Evolutionary conservation across 257 asterid species (phyloP).

Genomic region (Dorcoceras hygrometricum): DNA sequence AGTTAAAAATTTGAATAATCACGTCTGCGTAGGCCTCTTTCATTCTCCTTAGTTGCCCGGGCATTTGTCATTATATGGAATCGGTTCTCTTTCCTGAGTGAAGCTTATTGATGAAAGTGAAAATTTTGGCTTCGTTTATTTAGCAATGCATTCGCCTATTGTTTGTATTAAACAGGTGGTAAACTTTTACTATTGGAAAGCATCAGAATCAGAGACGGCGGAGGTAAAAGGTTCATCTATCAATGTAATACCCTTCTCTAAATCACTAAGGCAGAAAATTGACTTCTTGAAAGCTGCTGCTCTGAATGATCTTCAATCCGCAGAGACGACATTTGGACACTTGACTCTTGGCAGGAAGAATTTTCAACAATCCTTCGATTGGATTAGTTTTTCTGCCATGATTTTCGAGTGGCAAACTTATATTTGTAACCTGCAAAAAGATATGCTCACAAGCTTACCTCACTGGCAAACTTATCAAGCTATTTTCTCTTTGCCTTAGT

Average conservation of each 20-base stretch:
- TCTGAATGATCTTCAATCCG: conserved; percentile 45
- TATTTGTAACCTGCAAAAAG: conserved; percentile 38
- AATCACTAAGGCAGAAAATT: conserved; percentile 30
- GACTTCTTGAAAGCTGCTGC: conserved; percentile 31
- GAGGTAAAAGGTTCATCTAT: conserved; percentile 25
- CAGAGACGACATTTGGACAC: conserved; percentile 30
- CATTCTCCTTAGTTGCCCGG: neutral
- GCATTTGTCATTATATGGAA: neutral
- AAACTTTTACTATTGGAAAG: conserved; percentile 63
- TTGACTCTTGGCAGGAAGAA: conserved; percentile 24
- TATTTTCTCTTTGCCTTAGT: neutral
- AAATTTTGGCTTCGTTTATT: neutral
- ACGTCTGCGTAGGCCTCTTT: neutral
- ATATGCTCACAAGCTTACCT: conserved; percentile 46
- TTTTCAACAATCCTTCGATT: conserved; percentile 29
- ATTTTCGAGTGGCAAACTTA: conserved; percentile 70
- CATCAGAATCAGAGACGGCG: conserved; percentile 18
- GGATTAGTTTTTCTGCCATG: conserved; percentile 40
- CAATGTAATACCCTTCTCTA: conserved; percentile 32
- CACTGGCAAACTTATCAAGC: conserved; percentile 50
- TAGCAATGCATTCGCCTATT: neutral
- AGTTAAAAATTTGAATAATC: neutral
- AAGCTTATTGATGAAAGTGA: neutral
- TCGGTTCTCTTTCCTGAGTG: neutral
- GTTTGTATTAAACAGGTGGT: conserved; percentile 41